Evolutionary conservation across 2,329 filamentous ascomycete species (phyloP).

Genomic region (Ambrosiella beaveri): DNA sequence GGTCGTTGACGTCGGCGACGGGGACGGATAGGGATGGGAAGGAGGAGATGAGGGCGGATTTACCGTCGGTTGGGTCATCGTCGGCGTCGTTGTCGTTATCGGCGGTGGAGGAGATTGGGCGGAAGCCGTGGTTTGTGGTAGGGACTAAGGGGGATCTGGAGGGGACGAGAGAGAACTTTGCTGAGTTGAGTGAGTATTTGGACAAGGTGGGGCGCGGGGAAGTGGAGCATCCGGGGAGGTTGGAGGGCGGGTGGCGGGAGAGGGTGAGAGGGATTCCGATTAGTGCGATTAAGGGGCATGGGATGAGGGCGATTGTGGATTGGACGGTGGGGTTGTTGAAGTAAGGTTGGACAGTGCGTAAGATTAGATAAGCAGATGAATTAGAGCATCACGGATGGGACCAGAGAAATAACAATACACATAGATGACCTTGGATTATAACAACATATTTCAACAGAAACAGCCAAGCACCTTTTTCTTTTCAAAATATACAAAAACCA

Average conservation of each 20-base stretch:
- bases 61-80: slow-evolving; percentile 12
- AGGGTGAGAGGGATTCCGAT: slow-evolving; percentile 62
- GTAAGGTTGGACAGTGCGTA: not conserved
- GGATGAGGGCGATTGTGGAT: slow-evolving; percentile 57
- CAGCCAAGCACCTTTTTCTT: no score
- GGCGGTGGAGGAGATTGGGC: slow-evolving; percentile 55
- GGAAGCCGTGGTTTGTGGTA: slow-evolving; percentile 92
- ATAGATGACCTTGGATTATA: no score
- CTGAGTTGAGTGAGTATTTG: slow-evolving; percentile 52
- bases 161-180: slow-evolving; percentile 63
- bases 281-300: slow-evolving; percentile 75
- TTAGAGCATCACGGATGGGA: no score
- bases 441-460: no score
- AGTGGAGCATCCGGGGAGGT: slow-evolving; percentile 54
- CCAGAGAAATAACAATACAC: no score
- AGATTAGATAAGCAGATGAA: not conserved
- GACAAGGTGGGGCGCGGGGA: slow-evolving; percentile 43
- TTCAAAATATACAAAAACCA: not conserved
- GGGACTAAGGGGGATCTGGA: slow-evolving; percentile 82
- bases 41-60: not conserved
- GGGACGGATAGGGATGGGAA: slow-evolving; percentile 9
- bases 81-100: slow-evolving; percentile 6
- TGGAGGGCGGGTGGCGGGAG: slow-evolving; percentile 38
- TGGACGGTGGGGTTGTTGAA: slow-evolving; percentile 50
- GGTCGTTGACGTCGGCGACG: slow-evolving; percentile 35